Percentiles rank a stretch among this genome's conserved stretches.
These are phyloP conservation scores for Saposhnikovia divaricata DNA, from an alignment of 129 eudicot species.

Conservation along the genomic window DNA sequence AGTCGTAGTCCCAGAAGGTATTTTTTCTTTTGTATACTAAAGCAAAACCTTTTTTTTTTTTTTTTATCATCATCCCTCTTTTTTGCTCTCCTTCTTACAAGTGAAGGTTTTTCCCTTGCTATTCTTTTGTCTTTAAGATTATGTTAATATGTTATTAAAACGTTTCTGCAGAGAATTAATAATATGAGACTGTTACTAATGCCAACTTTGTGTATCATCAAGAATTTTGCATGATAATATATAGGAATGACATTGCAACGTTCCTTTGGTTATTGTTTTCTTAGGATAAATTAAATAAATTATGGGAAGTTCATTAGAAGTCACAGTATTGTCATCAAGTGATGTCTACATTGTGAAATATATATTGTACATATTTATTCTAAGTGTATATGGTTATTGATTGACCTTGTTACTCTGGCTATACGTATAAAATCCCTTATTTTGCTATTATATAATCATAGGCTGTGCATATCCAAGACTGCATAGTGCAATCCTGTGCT, in stretches of 20 bases:
- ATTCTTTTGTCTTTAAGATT: not conserved
- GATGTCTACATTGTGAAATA: not conserved
- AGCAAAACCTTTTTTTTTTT: not conserved
- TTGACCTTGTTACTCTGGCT: not conserved
- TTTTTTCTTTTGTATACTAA: not conserved
- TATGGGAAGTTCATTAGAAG: not conserved
- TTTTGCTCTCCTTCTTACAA: not conserved
- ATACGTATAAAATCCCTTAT: not conserved
- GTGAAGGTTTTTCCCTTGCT: not conserved
- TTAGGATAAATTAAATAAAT: not conserved
- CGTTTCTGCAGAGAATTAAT: not conserved
- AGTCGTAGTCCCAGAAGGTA: constrained; percentile 93
- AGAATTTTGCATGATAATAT: not conserved
- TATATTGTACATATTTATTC: not conserved
- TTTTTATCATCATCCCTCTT: not conserved
- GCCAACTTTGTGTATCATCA: not conserved
- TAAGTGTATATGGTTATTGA: not conserved
- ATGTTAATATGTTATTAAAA: not conserved
- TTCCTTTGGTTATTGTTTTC: not conserved
- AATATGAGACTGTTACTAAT: not conserved
- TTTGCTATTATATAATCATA: not conserved
- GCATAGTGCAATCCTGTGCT: not conserved
- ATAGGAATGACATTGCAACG: not conserved
- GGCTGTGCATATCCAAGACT: not conserved
- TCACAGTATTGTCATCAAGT: not conserved